Evolutionary conservation across 192 early-diverging fungal genomes (phyloP).

Genomic region (Entomortierella parvispora): DNA sequence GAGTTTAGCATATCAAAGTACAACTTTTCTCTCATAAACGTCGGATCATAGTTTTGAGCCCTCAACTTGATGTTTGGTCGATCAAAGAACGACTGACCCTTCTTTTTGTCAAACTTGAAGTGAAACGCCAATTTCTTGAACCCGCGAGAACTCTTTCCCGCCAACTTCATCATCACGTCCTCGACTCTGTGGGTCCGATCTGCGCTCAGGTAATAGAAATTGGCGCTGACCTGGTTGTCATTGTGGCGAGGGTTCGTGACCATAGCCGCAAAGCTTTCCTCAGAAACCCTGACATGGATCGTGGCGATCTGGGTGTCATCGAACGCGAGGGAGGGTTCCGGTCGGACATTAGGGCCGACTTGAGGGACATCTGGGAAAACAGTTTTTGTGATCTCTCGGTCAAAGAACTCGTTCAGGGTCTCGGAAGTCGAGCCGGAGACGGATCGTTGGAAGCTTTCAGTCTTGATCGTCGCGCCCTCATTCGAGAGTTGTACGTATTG

Average conservation of each 20-base stretch:
- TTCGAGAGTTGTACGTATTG: slow-evolving; percentile 7
- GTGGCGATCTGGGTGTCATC: slow-evolving; percentile 13
- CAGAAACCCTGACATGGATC: slow-evolving; percentile 4
- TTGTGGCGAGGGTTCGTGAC: neutral
- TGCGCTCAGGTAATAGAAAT: slow-evolving; percentile 12
- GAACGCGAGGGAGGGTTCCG: neutral
- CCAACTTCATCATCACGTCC: neutral
- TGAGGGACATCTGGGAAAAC: slow-evolving; percentile 2
- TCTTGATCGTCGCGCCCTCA: neutral
- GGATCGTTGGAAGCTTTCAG: neutral
- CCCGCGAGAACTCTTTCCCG: slow-evolving; percentile 28
- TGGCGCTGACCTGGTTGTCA: neutral
- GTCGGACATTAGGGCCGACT: neutral
- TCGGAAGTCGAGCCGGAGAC: neutral
- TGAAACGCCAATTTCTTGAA: slow-evolving; percentile 22
- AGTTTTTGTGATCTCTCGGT: slow-evolving; percentile 3
- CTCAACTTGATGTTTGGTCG: slow-evolving; percentile 42
- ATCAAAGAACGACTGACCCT: slow-evolving; percentile 19
- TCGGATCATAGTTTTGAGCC: slow-evolving; percentile 37
- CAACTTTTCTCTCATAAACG: slow-evolving; percentile 49
- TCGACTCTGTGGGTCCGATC: neutral
- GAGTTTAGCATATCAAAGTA: slow-evolving; percentile 44
- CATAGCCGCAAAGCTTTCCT: neutral
- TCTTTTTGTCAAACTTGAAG: slow-evolving; percentile 7
- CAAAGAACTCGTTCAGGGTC: slow-evolving; percentile 14